Conservation (phyloP, 371 early-diverging fungal genomes). For the Polyrhizophydium stewartii region DNA sequence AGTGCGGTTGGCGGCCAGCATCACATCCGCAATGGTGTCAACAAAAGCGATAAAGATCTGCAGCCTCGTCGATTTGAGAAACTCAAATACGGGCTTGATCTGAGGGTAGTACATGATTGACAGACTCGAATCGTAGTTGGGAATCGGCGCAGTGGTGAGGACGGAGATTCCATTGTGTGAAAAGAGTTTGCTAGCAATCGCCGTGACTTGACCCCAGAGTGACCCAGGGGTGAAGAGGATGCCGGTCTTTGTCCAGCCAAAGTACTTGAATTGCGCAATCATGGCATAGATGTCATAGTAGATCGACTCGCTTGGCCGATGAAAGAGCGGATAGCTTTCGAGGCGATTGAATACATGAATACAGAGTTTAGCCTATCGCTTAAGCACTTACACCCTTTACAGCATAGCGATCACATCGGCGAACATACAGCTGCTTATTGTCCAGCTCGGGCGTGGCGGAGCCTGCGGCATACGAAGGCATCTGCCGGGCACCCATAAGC, state of each 20-base stretch:
- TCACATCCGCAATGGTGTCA: not conserved
- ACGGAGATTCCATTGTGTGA: not conserved
- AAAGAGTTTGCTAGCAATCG: not conserved
- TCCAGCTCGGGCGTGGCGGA: not conserved
- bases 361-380: not conserved
- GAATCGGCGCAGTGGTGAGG: not conserved
- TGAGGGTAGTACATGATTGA: not conserved
- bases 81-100: not conserved
- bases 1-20: constrained; percentile 1
- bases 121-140: not conserved
- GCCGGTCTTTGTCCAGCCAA: not conserved
- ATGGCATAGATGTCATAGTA: not conserved
- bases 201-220: not conserved
- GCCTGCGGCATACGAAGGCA: not conserved
- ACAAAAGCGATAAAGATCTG: not conserved
- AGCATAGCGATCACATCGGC: not conserved
- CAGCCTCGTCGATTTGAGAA: not conserved
- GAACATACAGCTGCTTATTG: not conserved
- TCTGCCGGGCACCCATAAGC: not conserved
- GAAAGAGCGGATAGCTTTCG: not conserved
- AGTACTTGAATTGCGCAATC: not conserved
- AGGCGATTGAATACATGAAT: not conserved
- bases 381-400: too few species aligned
- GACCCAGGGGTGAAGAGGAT: not conserved
- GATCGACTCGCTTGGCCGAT: not conserved